Evolutionary conservation across 1,284 basidiomycete species (phyloP).

Genomic region (Cutaneotrichosporon sp.): DNA sequence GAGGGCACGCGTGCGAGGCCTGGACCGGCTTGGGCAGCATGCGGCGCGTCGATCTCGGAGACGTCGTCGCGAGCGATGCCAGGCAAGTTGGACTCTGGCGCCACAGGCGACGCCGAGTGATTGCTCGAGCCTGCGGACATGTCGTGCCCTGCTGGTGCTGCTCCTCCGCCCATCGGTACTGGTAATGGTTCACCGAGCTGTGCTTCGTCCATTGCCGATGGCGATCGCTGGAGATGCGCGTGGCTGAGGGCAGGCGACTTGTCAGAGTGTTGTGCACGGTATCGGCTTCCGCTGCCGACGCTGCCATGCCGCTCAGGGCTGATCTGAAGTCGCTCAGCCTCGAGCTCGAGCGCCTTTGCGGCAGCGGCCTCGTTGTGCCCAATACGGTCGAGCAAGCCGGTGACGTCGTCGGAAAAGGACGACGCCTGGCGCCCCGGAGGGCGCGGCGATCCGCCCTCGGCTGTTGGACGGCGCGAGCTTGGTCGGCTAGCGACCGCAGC

Average conservation of each 20-base stretch:
- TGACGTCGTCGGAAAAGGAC: constrained; percentile 41
- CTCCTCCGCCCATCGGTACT: background rate
- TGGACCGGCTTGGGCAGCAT: background rate
- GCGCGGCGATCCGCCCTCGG: constrained; percentile 1
- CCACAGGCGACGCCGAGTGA: background rate
- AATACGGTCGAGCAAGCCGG: constrained; percentile 16
- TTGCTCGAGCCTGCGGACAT: background rate
- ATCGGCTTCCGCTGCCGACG: background rate
- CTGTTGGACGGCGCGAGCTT: constrained; percentile 4
- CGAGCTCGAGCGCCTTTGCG: constrained; percentile 5
- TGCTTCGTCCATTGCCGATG: constrained; percentile 1
- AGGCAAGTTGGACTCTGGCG: background rate
- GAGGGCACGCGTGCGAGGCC: background rate
- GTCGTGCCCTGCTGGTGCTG: background rate
- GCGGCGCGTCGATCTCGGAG: background rate
- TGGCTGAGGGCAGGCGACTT: constrained; percentile 1
- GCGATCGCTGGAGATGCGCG: background rate
- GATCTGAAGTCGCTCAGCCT: constrained; percentile 15
- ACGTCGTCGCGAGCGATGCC: background rate
- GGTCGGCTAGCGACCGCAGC: background rate
- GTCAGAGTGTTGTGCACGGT: background rate
- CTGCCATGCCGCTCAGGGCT: constrained; percentile 9
- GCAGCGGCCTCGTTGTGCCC: constrained; percentile 10
- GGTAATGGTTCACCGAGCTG: constrained; percentile 2
- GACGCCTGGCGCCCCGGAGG: constrained; percentile 1